Percentiles rank a stretch among this genome's conserved stretches.
phyloP scores from a whole-genome alignment of 805 yeast species.

The Blastobotrys americana region DNA sequence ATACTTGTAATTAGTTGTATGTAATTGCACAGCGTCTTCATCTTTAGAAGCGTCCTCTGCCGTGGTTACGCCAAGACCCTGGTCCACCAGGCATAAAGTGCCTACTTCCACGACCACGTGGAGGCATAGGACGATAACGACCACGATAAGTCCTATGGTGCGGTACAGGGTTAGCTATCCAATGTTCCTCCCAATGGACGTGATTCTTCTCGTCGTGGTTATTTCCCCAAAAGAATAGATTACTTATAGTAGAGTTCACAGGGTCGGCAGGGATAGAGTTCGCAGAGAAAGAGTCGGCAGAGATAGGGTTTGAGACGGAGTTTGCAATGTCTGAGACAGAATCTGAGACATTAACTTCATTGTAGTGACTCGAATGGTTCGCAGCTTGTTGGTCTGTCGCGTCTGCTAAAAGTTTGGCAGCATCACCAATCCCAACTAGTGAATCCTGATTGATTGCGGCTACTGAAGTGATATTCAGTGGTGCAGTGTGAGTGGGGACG shows the following conservation, averaged over 20 bases:
- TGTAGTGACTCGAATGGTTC: too few relatives aligned
- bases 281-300: too few relatives aligned
- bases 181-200: neutral
- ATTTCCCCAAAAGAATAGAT: neutral
- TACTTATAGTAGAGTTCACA: neutral
- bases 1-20: too few relatives aligned
- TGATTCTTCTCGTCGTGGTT: neutral
- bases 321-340: too few relatives aligned
- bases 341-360: too few relatives aligned
- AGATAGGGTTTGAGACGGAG: too few relatives aligned
- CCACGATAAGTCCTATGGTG: too few relatives aligned
- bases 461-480: neutral
- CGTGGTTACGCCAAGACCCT: too few relatives aligned
- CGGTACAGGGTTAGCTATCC: neutral
- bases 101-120: neutral
- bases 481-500: too few relatives aligned
- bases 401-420: neutral
- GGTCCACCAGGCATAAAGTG: neutral
- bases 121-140: neutral
- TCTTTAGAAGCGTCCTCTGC: too few relatives aligned
- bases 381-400: too few relatives aligned
- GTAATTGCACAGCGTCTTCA: too few relatives aligned
- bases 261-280: neutral
- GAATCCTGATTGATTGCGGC: neutral
- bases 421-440: neutral